phyloP scores from a whole-genome alignment of 768 basidiomycete genomes.

The Phylloporus sp. region DNA sequence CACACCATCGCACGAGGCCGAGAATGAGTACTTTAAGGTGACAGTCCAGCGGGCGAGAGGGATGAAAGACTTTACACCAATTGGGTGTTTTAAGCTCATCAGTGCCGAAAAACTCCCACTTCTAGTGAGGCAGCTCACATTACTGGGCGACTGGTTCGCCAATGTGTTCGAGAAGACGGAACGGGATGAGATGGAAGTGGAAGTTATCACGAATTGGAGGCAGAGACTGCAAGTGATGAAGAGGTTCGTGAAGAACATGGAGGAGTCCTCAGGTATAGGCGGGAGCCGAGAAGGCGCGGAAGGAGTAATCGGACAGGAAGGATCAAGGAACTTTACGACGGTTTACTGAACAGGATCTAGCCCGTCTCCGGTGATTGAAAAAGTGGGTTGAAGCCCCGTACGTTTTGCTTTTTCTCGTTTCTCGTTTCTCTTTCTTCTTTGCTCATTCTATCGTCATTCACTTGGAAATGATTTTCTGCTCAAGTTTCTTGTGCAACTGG shows the following conservation, averaged over 20 bases:
- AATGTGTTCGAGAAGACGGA: constrained; percentile 76
- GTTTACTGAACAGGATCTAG: constrained; percentile 34
- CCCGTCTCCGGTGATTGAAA: background rate
- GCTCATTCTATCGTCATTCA: constrained; percentile 10
- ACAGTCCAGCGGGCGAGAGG: constrained; percentile 83
- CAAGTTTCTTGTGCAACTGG: constrained; percentile 6
- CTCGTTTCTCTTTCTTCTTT: background rate
- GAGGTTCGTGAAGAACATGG: constrained; percentile 44
- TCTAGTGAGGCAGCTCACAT: constrained; percentile 83
- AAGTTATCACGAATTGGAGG: constrained; percentile 89
- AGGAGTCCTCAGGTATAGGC: constrained; percentile 8
- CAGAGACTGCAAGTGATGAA: constrained; percentile 74
- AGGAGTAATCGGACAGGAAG: constrained; percentile 49
- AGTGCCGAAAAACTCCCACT: constrained; percentile 83
- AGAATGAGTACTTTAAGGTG: constrained; percentile 95
- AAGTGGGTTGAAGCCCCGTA: constrained; percentile 1
- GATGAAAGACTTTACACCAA: constrained; percentile 92
- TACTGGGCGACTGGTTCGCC: constrained; percentile 88
- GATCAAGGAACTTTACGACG: constrained; percentile 56
- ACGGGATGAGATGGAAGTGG: constrained; percentile 62
- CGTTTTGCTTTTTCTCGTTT: background rate
- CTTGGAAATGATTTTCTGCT: background rate
- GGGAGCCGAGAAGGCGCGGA: constrained; percentile 27
- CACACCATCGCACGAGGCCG: constrained; percentile 47
- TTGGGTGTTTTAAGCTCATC: constrained; percentile 92